These are phyloP conservation scores for Porcisia hertigi DNA, from an alignment of 208 protist species.

Conservation along the genomic window DNA sequence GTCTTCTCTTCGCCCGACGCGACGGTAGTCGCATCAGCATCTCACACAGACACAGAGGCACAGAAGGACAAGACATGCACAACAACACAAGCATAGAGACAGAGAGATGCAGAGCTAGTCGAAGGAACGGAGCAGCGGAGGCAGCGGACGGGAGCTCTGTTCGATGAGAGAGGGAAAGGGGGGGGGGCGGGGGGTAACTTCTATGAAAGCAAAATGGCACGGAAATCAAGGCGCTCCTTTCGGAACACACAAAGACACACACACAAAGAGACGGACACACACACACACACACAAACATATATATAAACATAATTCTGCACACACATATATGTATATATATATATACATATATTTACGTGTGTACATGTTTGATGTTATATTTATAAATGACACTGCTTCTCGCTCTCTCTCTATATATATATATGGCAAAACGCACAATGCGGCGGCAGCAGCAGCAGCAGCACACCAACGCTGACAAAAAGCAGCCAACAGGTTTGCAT, in stretches of 20 bases:
- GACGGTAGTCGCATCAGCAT: background rate
- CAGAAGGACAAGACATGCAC: background rate
- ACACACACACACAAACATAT: background rate
- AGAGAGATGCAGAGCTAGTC: background rate
- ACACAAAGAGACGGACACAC: background rate
- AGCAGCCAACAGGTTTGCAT: too few relatives aligned
- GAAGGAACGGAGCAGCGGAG: background rate
- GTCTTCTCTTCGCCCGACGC: background rate
- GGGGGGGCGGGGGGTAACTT: background rate
- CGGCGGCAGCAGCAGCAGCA: background rate
- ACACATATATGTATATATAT: background rate
- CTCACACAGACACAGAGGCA: background rate
- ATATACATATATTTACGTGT: background rate
- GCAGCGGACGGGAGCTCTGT: background rate
- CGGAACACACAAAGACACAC: background rate
- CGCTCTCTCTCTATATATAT: too few relatives aligned
- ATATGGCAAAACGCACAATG: background rate
- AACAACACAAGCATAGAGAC: background rate
- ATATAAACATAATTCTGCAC: too few relatives aligned
- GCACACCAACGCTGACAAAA: background rate
- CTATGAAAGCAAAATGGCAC: background rate
- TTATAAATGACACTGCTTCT: too few relatives aligned
- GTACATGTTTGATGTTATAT: too few relatives aligned
- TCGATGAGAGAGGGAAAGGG: background rate
- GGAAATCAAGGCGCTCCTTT: too few relatives aligned